phyloP scores from a whole-genome alignment of 106 monocot genomes.

The Allium sativum region DNA sequence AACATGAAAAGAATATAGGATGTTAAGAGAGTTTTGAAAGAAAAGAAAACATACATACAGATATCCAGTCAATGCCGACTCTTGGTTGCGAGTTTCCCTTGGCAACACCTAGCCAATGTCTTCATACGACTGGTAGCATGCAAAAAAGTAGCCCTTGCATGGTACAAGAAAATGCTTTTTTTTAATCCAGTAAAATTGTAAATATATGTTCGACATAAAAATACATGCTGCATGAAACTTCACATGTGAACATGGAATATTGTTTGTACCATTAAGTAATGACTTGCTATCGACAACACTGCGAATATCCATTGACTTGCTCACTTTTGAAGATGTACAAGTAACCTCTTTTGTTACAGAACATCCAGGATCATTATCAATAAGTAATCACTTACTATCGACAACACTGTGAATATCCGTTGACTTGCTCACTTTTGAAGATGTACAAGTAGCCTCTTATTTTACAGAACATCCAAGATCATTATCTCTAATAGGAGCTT shows the following conservation, averaged over 20 bases:
- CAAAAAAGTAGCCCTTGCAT: no score
- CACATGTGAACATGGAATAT: no score
- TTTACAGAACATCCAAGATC: neutral
- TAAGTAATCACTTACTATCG: neutral
- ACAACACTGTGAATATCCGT: neutral
- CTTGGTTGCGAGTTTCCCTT: no score
- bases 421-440: no score
- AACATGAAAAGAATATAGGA: no score
- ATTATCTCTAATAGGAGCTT: constrained; percentile 13
- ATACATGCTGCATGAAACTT: neutral
- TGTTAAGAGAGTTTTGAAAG: no score
- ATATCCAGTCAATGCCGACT: no score
- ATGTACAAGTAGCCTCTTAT: no score
- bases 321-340: neutral
- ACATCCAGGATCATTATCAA: neutral
- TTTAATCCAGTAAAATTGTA: neutral
- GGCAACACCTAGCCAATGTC: no score
- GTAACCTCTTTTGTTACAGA: neutral
- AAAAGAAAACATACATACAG: no score
- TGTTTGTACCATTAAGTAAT: neutral
- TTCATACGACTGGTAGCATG: no score
- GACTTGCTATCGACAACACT: neutral
- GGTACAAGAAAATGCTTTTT: no score
- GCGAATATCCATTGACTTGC: neutral
- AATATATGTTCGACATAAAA: neutral